A percentile compares a stretch with the other conserved stretches of the same genome.
Conservation (phyloP, 2,329 filamentous ascomycete genomes). For the Colletotrichum graminicola region DNA sequence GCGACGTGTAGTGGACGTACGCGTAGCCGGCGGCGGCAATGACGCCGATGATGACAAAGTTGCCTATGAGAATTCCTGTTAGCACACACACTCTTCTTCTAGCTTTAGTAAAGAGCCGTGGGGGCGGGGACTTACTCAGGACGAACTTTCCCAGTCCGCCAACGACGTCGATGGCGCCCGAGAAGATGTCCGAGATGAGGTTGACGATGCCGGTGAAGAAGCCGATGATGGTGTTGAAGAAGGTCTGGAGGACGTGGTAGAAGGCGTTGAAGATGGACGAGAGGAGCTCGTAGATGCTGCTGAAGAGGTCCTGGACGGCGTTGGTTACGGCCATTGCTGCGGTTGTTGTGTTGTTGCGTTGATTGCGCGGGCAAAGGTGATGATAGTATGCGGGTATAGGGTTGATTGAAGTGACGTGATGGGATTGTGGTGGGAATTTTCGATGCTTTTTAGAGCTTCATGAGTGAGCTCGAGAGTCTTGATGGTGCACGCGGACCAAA, state of each 20-base stretch:
- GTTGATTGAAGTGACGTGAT: neutral
- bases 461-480: neutral
- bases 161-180: constrained; percentile 53
- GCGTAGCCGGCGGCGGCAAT: constrained; percentile 49
- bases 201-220: constrained; percentile 54
- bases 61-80: constrained; percentile 47
- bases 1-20: constrained; percentile 52
- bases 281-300: constrained; percentile 57
- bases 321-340: constrained; percentile 51
- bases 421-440: neutral
- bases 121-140: constrained; percentile 48
- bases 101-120: neutral
- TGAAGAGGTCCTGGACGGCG: constrained; percentile 55
- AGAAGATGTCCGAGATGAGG: constrained; percentile 51
- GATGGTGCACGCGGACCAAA: constrained; percentile 24
- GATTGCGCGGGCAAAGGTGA: no score
- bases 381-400: no score
- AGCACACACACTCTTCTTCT: neutral
- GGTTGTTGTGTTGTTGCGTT: neutral
- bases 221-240: constrained; percentile 51
- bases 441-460: constrained; percentile 1
- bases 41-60: constrained; percentile 52
- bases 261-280: constrained; percentile 53
- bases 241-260: constrained; percentile 50
- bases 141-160: constrained; percentile 57